Evolutionary conservation across 164 flowering plant species (phyloP), one percentile per base, ranked within the genome.

Genomic region (Tetrastigma voinierianum): DNA sequence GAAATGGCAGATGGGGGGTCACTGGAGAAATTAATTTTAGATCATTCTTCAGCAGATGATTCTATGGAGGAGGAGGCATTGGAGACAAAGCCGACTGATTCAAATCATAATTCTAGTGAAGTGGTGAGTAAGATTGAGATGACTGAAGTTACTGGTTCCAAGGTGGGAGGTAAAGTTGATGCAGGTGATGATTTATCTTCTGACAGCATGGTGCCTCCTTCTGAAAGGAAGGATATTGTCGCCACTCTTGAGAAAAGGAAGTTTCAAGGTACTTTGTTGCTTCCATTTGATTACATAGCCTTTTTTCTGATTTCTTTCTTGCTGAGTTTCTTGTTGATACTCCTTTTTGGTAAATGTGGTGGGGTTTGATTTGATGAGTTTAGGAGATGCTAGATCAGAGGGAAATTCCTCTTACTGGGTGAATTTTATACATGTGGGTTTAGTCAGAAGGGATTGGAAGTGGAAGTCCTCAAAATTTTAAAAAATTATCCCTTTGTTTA

Each of bases 21-120:
- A 46, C 43, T 52, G 51, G 71, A 68, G 46, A 23, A 61, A 60
- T 47, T 68, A 52, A 70, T 57, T 57, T 20, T 64, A 24, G 72
- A 65, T 59, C 62, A 59, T 57, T 43, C 14, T 57, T 59, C 64
- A 2, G 60, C 40, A 32, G 97, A 89, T 78, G 97, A 91, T 70
- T 88, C 90, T 12, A 81, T 90, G 91, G 97, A 93, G 51, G 95
- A 90, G 70, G 96, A 89, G 84, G 78, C 78, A 47, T 20, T 78
- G 68, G 97, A 89, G 65, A 80, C 72, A 72, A 89, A 87, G 74
- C 91, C 81, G 56, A 57, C 73, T 51, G 93, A 89, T 58, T 78
- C 84, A 7, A 85, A 77, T 43, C 72, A 66, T 72, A 75, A 57
- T 49, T 71, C 78, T 67, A 78, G 74, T 62, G 90, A 74, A 69